Base-by-base conservation (phyloP, 257 asterid genomes). In the Jacaranda mimosifolia region DNA sequence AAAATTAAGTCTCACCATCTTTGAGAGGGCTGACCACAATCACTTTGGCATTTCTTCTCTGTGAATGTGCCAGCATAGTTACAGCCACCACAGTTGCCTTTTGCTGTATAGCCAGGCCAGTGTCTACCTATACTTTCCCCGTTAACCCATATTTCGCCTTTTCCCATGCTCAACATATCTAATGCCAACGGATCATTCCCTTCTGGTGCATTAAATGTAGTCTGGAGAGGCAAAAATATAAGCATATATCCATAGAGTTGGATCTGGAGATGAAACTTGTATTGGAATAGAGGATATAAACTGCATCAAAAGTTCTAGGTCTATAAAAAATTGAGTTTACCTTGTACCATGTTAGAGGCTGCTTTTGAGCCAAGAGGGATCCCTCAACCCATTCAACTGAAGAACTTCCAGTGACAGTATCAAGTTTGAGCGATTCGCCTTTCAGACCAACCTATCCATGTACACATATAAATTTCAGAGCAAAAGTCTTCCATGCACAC, bases 341-440 rank as follows among this genome's bases (percentile, higher is more conserved):
- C 97, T 93, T 91, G 88, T 90, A 93, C 98, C 97, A 93, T 7
- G 98, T 90, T 57, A 93, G 81, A n/a, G 98, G 95, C 66, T 85
- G 94, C 70, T 86, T 89, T 68, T 80, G 79, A 82, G 91, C 91
- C 74, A 87, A 36, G 38, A 67, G 69, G 7, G 93, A 83, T 62
- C 91, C 96, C 18, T 64, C 66, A 8, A 21, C 63, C 97, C 96
- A 91, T 39, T 87, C 88, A 4, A 85, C 91, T 4, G 92, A 86
- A 57, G 91, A 85, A 78, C 98, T 87, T 74, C 92, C 95, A 7
- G 71, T 79, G 45, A 52, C 55, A 6, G 87, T 76, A 68, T 85
- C 82, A 39, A 91, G 87, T 45, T 84, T 76, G 40, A 83, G 79
- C 5, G 87, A 77, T 84, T 91, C 94, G 3, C 97, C 98, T 77